Evolutionary conservation across 73 alveolate genomes (phyloP).

Genomic region (Paramecium tetraurelia): DNA sequence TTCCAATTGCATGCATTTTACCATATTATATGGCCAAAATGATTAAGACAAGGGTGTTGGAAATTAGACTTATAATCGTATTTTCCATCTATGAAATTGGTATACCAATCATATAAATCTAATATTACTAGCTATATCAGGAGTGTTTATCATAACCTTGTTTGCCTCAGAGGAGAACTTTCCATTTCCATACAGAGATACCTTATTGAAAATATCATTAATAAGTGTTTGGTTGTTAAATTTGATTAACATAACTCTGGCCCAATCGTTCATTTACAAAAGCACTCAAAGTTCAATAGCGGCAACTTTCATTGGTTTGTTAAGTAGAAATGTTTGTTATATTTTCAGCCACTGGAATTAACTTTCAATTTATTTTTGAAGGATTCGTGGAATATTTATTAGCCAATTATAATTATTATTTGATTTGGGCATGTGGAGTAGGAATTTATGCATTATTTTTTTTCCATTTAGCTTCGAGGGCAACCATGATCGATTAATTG

Average conservation of each 20-base stretch:
- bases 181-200: slow-evolving; percentile 18
- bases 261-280: background rate
- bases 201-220: background rate
- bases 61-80: background rate
- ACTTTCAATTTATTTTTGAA: background rate
- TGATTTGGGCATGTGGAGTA: background rate
- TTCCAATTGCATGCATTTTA: slow-evolving; percentile 26
- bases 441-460: background rate
- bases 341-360: background rate
- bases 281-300: background rate
- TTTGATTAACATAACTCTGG: background rate
- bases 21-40: slow-evolving; percentile 8
- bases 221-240: slow-evolving; percentile 8
- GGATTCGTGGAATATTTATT: background rate
- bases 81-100: background rate
- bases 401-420: background rate
- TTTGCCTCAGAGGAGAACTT: background rate
- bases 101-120: background rate
- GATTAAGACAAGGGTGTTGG: background rate
- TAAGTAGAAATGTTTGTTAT: background rate
- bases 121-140: background rate
- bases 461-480: background rate
- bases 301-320: background rate
- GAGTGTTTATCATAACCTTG: background rate
- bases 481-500: background rate